phyloP scores from a whole-genome alignment of 2,329 filamentous ascomycete species.

The Penicillium sp. region DNA sequence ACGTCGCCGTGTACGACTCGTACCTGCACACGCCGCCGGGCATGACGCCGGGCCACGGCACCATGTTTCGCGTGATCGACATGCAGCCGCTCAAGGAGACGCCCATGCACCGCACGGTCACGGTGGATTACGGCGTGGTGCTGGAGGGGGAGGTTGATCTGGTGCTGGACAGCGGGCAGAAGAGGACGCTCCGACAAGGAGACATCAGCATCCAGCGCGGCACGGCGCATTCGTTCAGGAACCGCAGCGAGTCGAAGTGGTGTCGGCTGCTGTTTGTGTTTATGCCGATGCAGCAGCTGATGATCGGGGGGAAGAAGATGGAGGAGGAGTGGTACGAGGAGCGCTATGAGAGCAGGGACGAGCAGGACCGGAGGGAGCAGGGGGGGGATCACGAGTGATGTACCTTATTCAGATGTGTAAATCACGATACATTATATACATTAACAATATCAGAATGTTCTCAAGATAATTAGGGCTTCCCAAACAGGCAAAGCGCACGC shows the following conservation, averaged over 20 bases:
- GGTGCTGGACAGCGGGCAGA: constrained; percentile 33
- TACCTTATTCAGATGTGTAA: too few species aligned
- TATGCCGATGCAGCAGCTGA: constrained; percentile 26
- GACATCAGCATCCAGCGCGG: constrained; percentile 34
- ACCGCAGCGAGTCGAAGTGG: constrained; percentile 25
- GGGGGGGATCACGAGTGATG: constrained; percentile 10
- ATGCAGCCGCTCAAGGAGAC: constrained; percentile 29
- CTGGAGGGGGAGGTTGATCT: constrained; percentile 36
- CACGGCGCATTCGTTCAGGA: constrained; percentile 29
- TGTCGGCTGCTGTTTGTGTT: constrained; percentile 31
- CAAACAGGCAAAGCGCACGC: background rate
- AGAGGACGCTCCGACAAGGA: constrained; percentile 27
- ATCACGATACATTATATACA: background rate
- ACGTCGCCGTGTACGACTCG: constrained; percentile 31
- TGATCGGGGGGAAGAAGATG: constrained; percentile 50
- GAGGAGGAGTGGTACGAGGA: constrained; percentile 40
- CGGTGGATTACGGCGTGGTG: constrained; percentile 36
- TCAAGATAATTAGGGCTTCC: background rate
- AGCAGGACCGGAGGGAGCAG: constrained; percentile 26
- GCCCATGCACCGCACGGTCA: constrained; percentile 37
- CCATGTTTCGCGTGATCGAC: constrained; percentile 32
- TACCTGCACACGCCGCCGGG: constrained; percentile 31
- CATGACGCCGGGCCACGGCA: constrained; percentile 28
- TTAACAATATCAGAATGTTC: too few species aligned
- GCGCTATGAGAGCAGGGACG: constrained; percentile 17